Evolutionary conservation across 805 yeast genomes (phyloP).

Genomic region (Candida manassasensis): DNA sequence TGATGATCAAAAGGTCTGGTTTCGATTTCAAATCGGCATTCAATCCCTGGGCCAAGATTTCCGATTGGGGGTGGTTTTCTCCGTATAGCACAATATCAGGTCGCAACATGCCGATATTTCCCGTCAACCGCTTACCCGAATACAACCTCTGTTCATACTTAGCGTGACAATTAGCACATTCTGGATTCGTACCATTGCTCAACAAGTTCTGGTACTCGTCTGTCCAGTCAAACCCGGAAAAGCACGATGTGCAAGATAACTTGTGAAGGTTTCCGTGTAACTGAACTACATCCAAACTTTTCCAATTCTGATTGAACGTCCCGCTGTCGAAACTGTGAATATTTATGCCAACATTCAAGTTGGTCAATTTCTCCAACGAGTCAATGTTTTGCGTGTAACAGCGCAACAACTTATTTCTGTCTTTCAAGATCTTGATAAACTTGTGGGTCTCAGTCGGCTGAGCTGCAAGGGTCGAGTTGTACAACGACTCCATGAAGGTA

Average conservation of each 20-base stretch:
- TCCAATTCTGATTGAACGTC: constrained; percentile 46
- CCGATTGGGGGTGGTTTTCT: constrained; percentile 87
- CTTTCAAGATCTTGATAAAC: constrained; percentile 59
- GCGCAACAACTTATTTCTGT: constrained; percentile 62
- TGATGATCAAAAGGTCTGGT: constrained; percentile 79
- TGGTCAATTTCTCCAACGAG: constrained; percentile 68
- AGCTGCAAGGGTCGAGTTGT: constrained; percentile 59
- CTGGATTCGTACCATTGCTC: constrained; percentile 65
- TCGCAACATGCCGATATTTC: constrained; percentile 68
- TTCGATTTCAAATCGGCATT: constrained; percentile 56
- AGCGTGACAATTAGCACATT: constrained; percentile 65
- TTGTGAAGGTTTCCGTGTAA: constrained; percentile 84
- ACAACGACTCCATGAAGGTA: constrained; percentile 80
- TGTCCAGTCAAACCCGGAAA: constrained; percentile 56
- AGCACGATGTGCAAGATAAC: constrained; percentile 73
- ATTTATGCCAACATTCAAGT: constrained; percentile 55
- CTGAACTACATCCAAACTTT: constrained; percentile 72
- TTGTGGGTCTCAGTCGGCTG: constrained; percentile 80
- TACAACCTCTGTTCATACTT: constrained; percentile 51
- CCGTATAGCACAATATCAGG: constrained; percentile 93
- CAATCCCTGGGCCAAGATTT: constrained; percentile 67
- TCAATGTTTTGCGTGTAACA: constrained; percentile 97
- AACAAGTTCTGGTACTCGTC: constrained; percentile 43
- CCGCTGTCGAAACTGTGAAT: constrained; percentile 22
- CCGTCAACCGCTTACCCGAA: constrained; percentile 70